phyloP scores from a whole-genome alignment of 2,329 filamentous ascomycete genomes.

The Microdochium trichocladiopsis region DNA sequence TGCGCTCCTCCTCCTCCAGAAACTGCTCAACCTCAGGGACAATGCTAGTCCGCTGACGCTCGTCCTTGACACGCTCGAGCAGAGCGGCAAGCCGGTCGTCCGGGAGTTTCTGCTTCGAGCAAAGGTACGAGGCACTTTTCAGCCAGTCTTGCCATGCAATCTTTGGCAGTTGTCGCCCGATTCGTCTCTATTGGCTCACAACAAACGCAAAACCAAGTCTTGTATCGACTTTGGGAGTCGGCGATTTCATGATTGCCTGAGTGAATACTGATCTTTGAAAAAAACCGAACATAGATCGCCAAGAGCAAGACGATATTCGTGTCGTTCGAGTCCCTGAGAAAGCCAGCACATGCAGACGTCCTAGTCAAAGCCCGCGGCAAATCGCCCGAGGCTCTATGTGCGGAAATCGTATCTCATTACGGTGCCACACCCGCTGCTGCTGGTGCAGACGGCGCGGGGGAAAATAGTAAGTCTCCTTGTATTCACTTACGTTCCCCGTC shows the following conservation, averaged over 20 bases:
- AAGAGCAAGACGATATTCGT: slow-evolving; percentile 69
- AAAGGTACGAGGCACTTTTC: slow-evolving; percentile 50
- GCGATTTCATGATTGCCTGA: no score
- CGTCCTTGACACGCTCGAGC: slow-evolving; percentile 77
- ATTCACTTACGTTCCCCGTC: no score
- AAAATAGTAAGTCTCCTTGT: neutral
- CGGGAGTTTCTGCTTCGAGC: slow-evolving; percentile 70
- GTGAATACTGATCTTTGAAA: no score
- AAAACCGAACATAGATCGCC: slow-evolving; percentile 35
- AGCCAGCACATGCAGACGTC: slow-evolving; percentile 56
- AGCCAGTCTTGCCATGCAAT: no score
- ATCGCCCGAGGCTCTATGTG: slow-evolving; percentile 44
- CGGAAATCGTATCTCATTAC: slow-evolving; percentile 51
- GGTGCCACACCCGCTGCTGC: slow-evolving; percentile 27
- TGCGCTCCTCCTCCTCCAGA: slow-evolving; percentile 76
- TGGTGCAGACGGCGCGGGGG: neutral
- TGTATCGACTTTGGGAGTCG: no score
- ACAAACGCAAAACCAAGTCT: no score
- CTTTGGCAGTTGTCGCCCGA: no score
- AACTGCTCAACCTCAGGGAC: slow-evolving; percentile 71
- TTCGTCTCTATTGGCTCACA: no score
- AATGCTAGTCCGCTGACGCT: slow-evolving; percentile 81
- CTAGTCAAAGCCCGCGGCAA: slow-evolving; percentile 61
- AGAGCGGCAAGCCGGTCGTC: slow-evolving; percentile 64
- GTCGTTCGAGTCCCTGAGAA: slow-evolving; percentile 67